Conservation (phyloP, 352 stramenopile genomes). For the Phytophthora melonis region DNA sequence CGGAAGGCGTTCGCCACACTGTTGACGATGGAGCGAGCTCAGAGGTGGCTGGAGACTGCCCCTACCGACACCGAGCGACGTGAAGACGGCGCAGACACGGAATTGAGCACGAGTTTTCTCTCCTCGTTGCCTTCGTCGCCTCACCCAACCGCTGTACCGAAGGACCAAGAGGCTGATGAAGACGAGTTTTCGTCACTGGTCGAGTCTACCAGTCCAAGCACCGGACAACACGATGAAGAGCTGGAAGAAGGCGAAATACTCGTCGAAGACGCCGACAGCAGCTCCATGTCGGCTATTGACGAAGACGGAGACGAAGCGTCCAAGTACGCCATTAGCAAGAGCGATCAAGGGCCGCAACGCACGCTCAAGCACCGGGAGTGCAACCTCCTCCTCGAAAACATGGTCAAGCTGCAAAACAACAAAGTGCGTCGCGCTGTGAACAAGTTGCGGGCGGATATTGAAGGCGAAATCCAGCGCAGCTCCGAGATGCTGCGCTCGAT, state of each 20-base stretch:
- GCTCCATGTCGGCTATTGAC: background rate
- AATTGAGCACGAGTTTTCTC: background rate
- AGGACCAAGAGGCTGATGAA: background rate
- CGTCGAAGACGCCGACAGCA: background rate
- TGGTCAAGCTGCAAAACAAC: constrained; percentile 38
- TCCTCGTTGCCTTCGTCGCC: background rate
- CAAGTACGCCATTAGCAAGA: background rate
- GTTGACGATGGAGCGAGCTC: constrained; percentile 29
- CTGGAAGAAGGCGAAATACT: background rate
- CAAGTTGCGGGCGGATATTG: constrained; percentile 24
- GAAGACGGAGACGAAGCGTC: background rate
- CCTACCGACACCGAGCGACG: background rate
- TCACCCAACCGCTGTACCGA: background rate
- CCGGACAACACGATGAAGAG: background rate
- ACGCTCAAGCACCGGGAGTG: constrained; percentile 35
- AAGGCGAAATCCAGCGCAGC: constrained; percentile 24
- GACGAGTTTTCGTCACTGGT: background rate
- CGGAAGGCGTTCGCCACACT: constrained; percentile 24
- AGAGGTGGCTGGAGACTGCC: constrained; percentile 15
- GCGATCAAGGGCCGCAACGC: background rate
- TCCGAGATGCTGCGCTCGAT: constrained; percentile 31
- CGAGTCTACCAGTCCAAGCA: background rate
- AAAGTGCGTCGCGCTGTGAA: constrained; percentile 15
- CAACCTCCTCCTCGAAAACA: constrained; percentile 32
- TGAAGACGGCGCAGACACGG: background rate